A percentile compares a stretch with the other conserved stretches of the same genome.
Conservation (phyloP, 2,329 filamentous ascomycete genomes). For the Chaetomiaceae sp. region DNA sequence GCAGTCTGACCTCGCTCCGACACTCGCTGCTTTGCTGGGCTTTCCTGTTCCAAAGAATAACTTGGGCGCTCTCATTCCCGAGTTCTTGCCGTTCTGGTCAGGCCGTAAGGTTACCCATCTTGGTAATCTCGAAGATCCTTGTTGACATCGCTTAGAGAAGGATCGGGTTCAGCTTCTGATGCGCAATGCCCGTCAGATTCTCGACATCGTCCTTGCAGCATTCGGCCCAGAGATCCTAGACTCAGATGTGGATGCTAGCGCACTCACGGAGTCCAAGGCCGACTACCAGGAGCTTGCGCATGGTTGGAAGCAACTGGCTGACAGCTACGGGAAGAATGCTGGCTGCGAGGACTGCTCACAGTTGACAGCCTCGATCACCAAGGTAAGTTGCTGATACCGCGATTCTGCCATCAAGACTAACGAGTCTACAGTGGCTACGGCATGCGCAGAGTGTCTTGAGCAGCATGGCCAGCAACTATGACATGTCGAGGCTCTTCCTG, state of each 20-base stretch:
- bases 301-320: slow-evolving; percentile 51
- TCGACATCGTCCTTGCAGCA: slow-evolving; percentile 69
- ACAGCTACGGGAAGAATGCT: slow-evolving; percentile 17
- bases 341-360: slow-evolving; percentile 32
- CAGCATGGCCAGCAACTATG: slow-evolving; percentile 87
- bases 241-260: slow-evolving; percentile 19
- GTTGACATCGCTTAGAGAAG: slow-evolving; percentile 30
- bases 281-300: slow-evolving; percentile 61
- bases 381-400: slow-evolving; percentile 30
- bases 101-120: slow-evolving; percentile 50
- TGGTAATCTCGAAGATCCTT: background rate
- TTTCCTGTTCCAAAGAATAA: slow-evolving; percentile 89
- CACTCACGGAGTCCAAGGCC: slow-evolving; percentile 36
- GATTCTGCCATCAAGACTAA: slow-evolving; percentile 7
- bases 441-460: slow-evolving; percentile 77
- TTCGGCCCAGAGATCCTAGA: slow-evolving; percentile 52
- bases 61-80: slow-evolving; percentile 76
- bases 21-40: slow-evolving; percentile 78
- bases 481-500: slow-evolving; percentile 58
- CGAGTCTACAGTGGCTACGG: slow-evolving; percentile 55
- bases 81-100: slow-evolving; percentile 75
- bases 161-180: slow-evolving; percentile 66
- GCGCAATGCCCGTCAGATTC: slow-evolving; percentile 76
- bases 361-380: slow-evolving; percentile 43
- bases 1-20: slow-evolving; percentile 91